phyloP scores from a whole-genome alignment of 2,329 filamentous ascomycete genomes.

The Balansia obtecta region DNA sequence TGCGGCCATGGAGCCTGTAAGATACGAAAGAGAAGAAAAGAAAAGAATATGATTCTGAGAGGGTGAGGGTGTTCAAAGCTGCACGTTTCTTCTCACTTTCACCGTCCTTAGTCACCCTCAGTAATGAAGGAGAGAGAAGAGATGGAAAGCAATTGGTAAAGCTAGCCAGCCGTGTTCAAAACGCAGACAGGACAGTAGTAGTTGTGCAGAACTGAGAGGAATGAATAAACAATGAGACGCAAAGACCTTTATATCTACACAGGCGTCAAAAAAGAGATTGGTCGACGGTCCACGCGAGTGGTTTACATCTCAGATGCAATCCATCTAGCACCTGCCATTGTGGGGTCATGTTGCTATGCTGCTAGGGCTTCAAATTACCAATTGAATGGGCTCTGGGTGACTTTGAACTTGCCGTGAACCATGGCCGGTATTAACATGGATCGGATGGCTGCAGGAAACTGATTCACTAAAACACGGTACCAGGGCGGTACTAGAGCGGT shows the following conservation, averaged over 20 bases:
- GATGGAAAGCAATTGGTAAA: neutral
- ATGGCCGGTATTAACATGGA: neutral
- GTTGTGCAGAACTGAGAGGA: too few species aligned
- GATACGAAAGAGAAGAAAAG: too few species aligned
- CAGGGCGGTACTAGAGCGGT: neutral
- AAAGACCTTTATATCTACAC: neutral
- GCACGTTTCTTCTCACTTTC: neutral
- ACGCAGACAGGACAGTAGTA: neutral
- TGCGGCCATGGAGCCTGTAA: neutral
- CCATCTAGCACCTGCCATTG: neutral
- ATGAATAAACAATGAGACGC: neutral
- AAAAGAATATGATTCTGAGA: neutral
- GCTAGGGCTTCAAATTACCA: neutral
- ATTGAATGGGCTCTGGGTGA: neutral
- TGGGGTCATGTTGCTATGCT: too few species aligned
- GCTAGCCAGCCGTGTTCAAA: neutral
- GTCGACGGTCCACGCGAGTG: neutral
- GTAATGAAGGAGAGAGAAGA: neutral
- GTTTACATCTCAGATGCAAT: neutral
- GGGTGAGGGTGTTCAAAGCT: neutral
- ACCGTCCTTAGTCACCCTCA: too few species aligned
- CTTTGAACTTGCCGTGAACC: neutral
- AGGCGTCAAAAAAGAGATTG: too few species aligned
- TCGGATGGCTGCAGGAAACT: neutral
- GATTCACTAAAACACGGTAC: neutral